Percentiles rank a stretch among this genome's conserved stretches.
Conservation (phyloP, 768 basidiomycete species). For the Fistulinella prunicolor region DNA sequence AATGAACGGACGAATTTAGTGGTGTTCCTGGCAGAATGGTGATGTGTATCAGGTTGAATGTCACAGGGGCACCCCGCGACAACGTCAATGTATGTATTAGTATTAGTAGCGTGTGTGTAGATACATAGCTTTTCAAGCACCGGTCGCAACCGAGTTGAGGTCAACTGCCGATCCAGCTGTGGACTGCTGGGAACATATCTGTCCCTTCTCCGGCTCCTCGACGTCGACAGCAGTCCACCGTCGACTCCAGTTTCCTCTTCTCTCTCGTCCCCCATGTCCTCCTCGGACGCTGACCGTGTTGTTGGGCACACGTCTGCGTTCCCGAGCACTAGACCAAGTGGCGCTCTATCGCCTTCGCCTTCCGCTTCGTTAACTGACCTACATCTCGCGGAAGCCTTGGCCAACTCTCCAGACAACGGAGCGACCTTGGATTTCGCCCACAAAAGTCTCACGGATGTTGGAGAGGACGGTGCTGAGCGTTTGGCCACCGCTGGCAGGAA, state of each 20-base stretch:
- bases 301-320: slow-evolving; percentile 30
- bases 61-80: background rate
- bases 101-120: slow-evolving; percentile 5
- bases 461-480: slow-evolving; percentile 69
- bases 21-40: slow-evolving; percentile 6
- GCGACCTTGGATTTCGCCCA: slow-evolving; percentile 84
- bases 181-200: slow-evolving; percentile 20
- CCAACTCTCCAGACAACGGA: slow-evolving; percentile 70
- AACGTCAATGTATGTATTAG: slow-evolving; percentile 2
- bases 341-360: slow-evolving; percentile 28
- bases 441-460: slow-evolving; percentile 72
- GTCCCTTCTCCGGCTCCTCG: slow-evolving; percentile 8
- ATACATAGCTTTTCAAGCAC: slow-evolving; percentile 20
- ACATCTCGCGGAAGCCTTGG: slow-evolving; percentile 65
- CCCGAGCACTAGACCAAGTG: slow-evolving; percentile 21
- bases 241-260: slow-evolving; percentile 2
- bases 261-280: slow-evolving; percentile 24
- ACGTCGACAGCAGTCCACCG: slow-evolving; percentile 18
- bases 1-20: slow-evolving; percentile 3
- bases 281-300: slow-evolving; percentile 29
- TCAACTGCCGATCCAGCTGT: slow-evolving; percentile 11
- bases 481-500: slow-evolving; percentile 61
- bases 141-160: slow-evolving; percentile 29
- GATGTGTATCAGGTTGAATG: slow-evolving; percentile 5
- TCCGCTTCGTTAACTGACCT: slow-evolving; percentile 47